Evolutionary conservation across 2,329 filamentous ascomycete genomes (phyloP).

Genomic region (Dryadomyces quercus-mongolicae): DNA sequence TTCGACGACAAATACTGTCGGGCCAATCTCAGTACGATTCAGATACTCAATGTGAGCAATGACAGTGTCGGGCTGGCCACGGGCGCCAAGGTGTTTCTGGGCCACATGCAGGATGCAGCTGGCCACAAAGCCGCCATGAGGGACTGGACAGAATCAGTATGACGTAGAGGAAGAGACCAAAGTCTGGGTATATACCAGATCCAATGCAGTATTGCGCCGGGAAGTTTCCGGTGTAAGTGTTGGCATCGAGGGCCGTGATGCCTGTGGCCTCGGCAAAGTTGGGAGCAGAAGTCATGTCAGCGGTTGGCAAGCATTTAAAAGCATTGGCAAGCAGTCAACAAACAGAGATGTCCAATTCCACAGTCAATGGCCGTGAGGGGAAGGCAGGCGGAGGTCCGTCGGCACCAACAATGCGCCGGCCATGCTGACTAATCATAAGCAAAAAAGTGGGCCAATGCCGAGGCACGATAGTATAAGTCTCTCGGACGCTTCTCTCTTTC

Average conservation of each 20-base stretch:
- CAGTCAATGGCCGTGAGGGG: too few relatives aligned
- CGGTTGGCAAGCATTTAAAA: too few relatives aligned
- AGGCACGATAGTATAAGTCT: background rate
- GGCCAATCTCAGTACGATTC: constrained; percentile 24
- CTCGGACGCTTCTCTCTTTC: background rate
- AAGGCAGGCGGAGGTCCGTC: too few relatives aligned
- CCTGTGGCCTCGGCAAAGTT: background rate
- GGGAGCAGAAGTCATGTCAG: background rate
- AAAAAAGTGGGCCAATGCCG: too few relatives aligned
- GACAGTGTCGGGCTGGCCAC: constrained; percentile 25
- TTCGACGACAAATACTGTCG: constrained; percentile 24
- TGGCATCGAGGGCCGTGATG: background rate
- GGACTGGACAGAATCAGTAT: constrained; percentile 14
- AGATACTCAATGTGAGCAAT: constrained; percentile 29
- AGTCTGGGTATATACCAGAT: background rate
- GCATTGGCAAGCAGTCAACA: too few relatives aligned
- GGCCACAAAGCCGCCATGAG: constrained; percentile 34
- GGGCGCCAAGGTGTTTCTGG: constrained; percentile 19
- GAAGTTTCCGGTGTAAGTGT: background rate
- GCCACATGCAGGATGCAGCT: constrained; percentile 26
- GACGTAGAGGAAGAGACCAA: background rate
- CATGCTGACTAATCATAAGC: too few relatives aligned
- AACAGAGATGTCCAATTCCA: too few relatives aligned
- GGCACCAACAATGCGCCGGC: background rate
- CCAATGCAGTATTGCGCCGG: constrained; percentile 3